Percentiles rank a stretch among this genome's conserved stretches.
Evolutionary conservation across 2,329 filamentous ascomycete genomes (phyloP).

Genomic region (Monosporascus sp.): DNA sequence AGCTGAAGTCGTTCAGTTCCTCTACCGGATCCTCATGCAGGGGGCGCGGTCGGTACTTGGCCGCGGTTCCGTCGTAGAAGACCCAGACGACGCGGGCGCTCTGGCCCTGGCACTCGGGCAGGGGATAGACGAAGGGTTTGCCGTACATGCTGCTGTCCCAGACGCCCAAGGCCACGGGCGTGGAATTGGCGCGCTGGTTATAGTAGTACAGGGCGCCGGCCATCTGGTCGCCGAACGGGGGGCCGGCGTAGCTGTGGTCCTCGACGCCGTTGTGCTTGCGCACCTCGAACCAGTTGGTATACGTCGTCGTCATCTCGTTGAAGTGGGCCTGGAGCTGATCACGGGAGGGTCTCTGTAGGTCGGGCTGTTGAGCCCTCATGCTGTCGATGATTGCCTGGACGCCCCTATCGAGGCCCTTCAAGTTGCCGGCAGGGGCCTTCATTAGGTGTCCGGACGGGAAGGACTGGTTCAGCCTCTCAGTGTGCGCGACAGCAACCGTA

Average conservation of each 20-base stretch:
- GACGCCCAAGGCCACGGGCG: background rate
- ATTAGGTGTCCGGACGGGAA: slow-evolving; percentile 7
- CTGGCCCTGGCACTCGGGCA: background rate
- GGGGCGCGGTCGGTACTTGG: background rate
- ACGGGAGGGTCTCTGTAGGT: background rate
- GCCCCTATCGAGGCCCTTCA: background rate
- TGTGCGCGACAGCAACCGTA: background rate
- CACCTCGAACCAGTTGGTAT: background rate
- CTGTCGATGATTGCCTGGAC: slow-evolving; percentile 4
- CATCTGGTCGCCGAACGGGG: background rate
- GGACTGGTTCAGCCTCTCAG: background rate
- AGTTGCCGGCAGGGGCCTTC: background rate
- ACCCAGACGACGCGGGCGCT: slow-evolving; percentile 2
- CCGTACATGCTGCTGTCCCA: background rate
- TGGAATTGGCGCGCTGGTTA: background rate
- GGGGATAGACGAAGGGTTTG: background rate
- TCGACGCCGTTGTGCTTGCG: background rate
- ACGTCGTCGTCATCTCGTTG: background rate
- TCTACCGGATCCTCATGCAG: background rate
- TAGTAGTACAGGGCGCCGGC: background rate
- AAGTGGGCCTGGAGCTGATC: background rate
- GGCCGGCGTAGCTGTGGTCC: background rate
- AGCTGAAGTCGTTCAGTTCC: no score
- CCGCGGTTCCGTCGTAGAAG: background rate
- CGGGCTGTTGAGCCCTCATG: background rate